phyloP scores from a whole-genome alignment of 352 stramenopile species.

The Phytophthora uliginosa region DNA sequence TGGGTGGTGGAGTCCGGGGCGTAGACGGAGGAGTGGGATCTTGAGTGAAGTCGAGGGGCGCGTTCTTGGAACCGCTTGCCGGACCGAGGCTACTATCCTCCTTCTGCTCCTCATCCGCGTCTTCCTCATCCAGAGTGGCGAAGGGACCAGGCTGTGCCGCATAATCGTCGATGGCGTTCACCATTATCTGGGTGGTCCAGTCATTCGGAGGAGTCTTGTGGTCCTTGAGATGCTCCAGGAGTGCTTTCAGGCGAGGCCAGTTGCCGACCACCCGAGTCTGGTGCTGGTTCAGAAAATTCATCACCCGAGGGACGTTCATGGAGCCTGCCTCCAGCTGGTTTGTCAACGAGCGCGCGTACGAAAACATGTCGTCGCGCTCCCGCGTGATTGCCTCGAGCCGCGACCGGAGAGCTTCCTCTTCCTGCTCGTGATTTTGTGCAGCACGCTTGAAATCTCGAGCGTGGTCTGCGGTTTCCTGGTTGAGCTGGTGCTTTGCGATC shows the following conservation, averaged over 20 bases:
- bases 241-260: neutral
- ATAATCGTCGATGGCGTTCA: neutral
- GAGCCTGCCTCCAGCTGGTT: neutral
- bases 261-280: neutral
- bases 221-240: neutral
- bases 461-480: neutral
- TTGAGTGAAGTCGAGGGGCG: no score
- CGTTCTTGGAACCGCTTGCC: no score
- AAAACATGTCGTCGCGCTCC: neutral
- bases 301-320: neutral
- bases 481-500: neutral
- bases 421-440: no score
- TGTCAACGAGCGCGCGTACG: neutral
- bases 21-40: no score
- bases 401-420: neutral
- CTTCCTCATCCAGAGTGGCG: no score
- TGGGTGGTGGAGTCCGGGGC: no score
- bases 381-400: neutral
- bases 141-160: no score
- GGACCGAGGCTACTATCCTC: no score
- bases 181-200: neutral
- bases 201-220: neutral
- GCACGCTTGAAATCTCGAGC: no score
- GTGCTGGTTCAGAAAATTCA: neutral
- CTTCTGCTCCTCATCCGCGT: no score